Evolutionary conservation across 2,329 filamentous ascomycete genomes (phyloP).

Genomic region (Lasiodiplodia theobromae): DNA sequence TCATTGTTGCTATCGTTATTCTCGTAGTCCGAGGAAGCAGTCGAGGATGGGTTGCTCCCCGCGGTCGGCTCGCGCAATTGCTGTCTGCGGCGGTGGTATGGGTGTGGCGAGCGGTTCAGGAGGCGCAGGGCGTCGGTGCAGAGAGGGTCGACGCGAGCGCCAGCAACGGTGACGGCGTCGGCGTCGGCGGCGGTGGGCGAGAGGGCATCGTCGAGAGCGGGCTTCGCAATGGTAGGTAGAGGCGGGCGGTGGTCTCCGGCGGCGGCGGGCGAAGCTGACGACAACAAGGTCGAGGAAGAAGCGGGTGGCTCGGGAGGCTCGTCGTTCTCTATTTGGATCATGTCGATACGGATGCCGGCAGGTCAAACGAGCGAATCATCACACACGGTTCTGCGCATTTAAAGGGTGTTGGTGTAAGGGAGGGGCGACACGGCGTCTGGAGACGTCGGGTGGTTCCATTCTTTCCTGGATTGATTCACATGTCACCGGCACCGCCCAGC

Average conservation of each 20-base stretch:
- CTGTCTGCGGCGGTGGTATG: constrained; percentile 42
- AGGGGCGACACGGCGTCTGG: constrained; percentile 24
- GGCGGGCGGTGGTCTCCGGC: constrained; percentile 2
- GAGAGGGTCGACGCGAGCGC: background rate
- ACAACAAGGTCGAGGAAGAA: background rate
- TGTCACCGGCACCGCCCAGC: constrained; percentile 12
- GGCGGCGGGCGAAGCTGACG: constrained; percentile 4
- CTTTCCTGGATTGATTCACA: constrained; percentile 23
- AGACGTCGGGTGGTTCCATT: constrained; percentile 24
- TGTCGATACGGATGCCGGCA: background rate
- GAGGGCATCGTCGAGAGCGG: background rate
- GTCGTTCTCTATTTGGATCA: constrained; percentile 20
- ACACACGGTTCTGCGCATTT: constrained; percentile 12
- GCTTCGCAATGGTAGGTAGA: background rate
- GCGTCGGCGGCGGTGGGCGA: background rate
- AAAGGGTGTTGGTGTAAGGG: background rate
- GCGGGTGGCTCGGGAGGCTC: constrained; percentile 21
- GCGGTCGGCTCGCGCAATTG: constrained; percentile 7
- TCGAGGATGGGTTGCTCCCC: constrained; percentile 13
- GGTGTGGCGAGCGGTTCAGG: constrained; percentile 48
- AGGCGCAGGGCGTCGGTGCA: constrained; percentile 37
- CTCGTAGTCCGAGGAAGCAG: constrained; percentile 15
- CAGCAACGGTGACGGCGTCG: background rate
- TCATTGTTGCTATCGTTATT: background rate
- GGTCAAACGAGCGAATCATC: constrained; percentile 26